Evolutionary conservation across 169 alveolate species (phyloP).

Genomic region (Eimeria necatrix): DNA sequence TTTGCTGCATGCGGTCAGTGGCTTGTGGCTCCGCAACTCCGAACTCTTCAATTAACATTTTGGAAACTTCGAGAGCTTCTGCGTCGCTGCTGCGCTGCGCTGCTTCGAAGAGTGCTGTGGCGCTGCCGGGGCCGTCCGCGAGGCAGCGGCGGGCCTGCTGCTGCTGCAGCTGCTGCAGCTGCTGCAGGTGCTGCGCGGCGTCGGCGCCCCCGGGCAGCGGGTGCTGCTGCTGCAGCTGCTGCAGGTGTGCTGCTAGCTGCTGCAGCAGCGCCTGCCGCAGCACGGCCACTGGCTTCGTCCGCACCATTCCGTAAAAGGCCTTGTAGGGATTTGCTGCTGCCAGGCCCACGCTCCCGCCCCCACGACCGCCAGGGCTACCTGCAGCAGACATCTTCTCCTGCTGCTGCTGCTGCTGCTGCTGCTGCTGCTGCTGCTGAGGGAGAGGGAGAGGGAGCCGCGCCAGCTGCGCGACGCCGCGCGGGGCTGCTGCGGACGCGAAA

Average conservation of each 20-base stretch:
- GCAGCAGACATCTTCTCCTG: not conserved
- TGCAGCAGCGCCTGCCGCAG: not conserved
- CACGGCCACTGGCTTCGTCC: not conserved
- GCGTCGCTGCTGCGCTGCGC: constrained; percentile 91
- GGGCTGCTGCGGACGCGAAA: too few relatives aligned
- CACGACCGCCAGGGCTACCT: not conserved
- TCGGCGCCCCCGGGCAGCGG: not conserved
- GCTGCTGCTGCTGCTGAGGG: constrained; percentile 33
- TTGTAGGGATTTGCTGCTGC: constrained; percentile 34
- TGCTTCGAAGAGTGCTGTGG: constrained; percentile 92
- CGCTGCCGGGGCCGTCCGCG: constrained; percentile 43
- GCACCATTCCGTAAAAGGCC: constrained; percentile 31
- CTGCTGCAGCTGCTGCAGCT: constrained; percentile 31
- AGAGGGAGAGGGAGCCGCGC: not conserved
- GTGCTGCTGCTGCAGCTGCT: constrained; percentile 29
- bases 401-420: constrained; percentile 8
- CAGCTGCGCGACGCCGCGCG: not conserved
- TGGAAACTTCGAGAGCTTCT: constrained; percentile 91
- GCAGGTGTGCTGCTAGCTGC: constrained; percentile 10
- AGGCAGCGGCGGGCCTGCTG: not conserved
- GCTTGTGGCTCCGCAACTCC: constrained; percentile 88
- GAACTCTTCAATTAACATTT: constrained; percentile 88
- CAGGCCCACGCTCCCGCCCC: not conserved
- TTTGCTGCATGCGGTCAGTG: constrained; percentile 93
- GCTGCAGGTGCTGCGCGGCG: constrained; percentile 14